Base-by-base conservation (phyloP, 495 filamentous ascomycete genomes). In the Xylaria sp. region DNA sequence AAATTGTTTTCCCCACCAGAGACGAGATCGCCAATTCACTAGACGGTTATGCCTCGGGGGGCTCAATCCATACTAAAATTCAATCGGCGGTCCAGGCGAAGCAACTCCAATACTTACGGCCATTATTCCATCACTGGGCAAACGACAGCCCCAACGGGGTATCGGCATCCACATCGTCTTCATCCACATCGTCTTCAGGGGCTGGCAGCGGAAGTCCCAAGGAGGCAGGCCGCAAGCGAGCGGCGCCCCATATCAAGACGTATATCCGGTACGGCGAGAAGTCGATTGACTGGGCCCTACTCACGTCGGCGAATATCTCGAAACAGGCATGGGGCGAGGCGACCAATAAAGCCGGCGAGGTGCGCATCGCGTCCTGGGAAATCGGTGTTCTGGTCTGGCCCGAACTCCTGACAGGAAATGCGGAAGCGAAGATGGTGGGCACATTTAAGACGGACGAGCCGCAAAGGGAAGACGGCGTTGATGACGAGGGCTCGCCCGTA, bases 211-310 rank as follows among this genome's bases (percentile, higher is more conserved):
- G 5, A 29, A 11, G 55, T n/a, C 12, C 74, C 1, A 73, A 72
- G 37, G 81, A 83, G 19, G 82, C 87, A 50, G 88, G 91, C 14
- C 85, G 94, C 55, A 84, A 88, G n/a, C 85, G 88, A n/a, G 94
- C 94, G 5, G 94, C 94, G 4, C 94, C 94, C 0, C 94, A 97
- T 76, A 92, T 97, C 73, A 97, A 97, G 78, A 97, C 94, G 0
- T 97, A 96, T 70, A 89, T 95, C 58, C 89, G 93, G 5, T 97
- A 90, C 75, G 76, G 83, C 12, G 81, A 88, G 65, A 74, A 70
- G 1, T 82, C 84, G 71, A 93, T 97, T 46, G 93, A 95, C 74
- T 97, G 94, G 94, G 93, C 93, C 24, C 86, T 97, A 73, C 76
- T 96, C 8, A 94, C 93, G 1, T 93, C 92, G 11, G 93, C 94